Evolutionary conservation across 2,329 filamentous ascomycete species (phyloP).

Genomic region (Catunica adiposa): DNA sequence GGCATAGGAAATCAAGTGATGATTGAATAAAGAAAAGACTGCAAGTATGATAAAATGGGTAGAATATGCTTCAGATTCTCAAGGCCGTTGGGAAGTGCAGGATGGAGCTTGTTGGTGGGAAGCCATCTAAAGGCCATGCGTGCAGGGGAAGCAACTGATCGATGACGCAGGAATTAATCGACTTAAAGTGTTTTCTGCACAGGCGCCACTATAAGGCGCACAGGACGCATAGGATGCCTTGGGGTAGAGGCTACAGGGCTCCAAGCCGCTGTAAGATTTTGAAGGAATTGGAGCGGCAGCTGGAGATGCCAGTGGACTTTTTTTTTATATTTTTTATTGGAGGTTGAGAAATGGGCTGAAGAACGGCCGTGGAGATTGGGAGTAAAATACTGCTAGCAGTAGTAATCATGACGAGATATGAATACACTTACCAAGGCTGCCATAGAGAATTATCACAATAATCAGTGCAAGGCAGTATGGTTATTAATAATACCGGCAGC

Average conservation of each 20-base stretch:
- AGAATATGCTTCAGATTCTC: too few species aligned
- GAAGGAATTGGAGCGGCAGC: neutral
- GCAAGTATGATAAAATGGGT: too few species aligned
- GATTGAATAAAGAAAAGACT: neutral
- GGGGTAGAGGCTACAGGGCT: neutral
- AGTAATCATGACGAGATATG: too few species aligned
- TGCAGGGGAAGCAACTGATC: neutral
- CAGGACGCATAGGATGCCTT: neutral
- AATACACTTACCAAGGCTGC: slow-evolving; percentile 13
- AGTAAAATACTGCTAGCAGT: neutral
- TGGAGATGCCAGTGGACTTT: too few species aligned
- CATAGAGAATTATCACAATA: slow-evolving; percentile 2
- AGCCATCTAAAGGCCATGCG: neutral
- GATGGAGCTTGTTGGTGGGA: neutral
- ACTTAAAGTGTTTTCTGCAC: neutral
- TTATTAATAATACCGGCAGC: neutral
- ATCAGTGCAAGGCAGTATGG: neutral
- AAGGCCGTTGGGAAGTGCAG: too few species aligned
- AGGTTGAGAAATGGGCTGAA: neutral
- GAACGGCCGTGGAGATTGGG: neutral
- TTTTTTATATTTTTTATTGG: neutral
- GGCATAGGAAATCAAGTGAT: neutral
- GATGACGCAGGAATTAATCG: neutral
- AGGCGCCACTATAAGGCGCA: too few species aligned
- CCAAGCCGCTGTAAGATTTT: neutral